phyloP scores from a whole-genome alignment of 768 basidiomycete genomes.

The Agaricus subrufescens region DNA sequence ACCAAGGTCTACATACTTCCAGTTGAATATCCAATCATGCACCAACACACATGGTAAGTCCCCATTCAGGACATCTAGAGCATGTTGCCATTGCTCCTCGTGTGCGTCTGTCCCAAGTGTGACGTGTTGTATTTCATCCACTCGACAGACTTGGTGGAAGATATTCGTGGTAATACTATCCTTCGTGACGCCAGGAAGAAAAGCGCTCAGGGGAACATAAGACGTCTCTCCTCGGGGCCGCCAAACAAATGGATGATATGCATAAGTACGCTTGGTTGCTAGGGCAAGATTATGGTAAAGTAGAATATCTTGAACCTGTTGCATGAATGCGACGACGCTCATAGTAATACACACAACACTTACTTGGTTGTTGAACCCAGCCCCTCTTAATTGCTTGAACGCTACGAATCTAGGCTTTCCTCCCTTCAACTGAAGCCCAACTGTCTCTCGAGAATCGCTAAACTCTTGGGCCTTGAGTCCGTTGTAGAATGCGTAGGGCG shows the following conservation, averaged over 20 bases:
- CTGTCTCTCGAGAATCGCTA: slow-evolving; percentile 22
- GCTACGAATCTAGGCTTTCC: slow-evolving; percentile 32
- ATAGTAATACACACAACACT: background rate
- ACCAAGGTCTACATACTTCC: slow-evolving; percentile 26
- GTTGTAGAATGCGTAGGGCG: slow-evolving; percentile 35
- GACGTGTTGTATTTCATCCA: slow-evolving; percentile 31
- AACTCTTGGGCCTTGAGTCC: slow-evolving; percentile 25
- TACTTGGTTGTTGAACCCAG: slow-evolving; percentile 48
- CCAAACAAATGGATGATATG: slow-evolving; percentile 44
- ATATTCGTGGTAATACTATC: slow-evolving; percentile 29
- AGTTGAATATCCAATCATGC: slow-evolving; percentile 39
- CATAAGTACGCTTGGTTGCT: slow-evolving; percentile 32
- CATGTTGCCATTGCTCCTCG: slow-evolving; percentile 31
- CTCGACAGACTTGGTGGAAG: slow-evolving; percentile 36
- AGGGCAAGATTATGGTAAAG: slow-evolving; percentile 42
- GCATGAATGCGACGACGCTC: background rate
- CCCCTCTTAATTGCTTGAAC: slow-evolving; percentile 42
- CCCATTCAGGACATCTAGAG: slow-evolving; percentile 24
- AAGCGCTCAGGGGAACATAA: slow-evolving; percentile 37
- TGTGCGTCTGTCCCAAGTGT: slow-evolving; percentile 20
- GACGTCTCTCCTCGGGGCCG: slow-evolving; percentile 36
- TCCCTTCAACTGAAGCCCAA: slow-evolving; percentile 12
- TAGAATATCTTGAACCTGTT: slow-evolving; percentile 41
- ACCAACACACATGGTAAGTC: slow-evolving; percentile 38
- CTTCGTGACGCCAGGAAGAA: slow-evolving; percentile 34